phyloP scores from a whole-genome alignment of 1,284 basidiomycete genomes.

The Cryptococcus sp. region DNA sequence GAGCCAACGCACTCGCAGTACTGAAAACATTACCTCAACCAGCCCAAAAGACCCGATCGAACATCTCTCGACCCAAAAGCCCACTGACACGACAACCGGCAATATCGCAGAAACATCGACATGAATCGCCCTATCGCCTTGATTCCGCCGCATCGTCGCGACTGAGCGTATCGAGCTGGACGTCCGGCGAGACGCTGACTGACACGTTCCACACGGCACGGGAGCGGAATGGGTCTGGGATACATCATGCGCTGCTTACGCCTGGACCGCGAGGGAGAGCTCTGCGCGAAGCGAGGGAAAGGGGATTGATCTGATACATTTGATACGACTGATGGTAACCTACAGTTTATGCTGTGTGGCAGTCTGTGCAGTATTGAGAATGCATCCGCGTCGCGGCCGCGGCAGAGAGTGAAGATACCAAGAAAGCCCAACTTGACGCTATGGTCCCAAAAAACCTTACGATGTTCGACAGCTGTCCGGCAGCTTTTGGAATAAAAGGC shows the following conservation, averaged over 20 bases:
- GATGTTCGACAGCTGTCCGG: no score
- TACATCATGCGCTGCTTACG: slow-evolving; percentile 1
- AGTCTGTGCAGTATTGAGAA: no score
- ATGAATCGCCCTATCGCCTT: slow-evolving; percentile 4
- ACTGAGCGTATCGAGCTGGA: slow-evolving; percentile 5
- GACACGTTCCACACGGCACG: neutral
- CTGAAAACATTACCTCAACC: slow-evolving; percentile 9
- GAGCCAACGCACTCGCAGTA: slow-evolving; percentile 22
- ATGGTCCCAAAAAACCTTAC: no score
- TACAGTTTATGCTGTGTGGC: no score
- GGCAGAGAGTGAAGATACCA: no score
- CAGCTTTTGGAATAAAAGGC: no score
- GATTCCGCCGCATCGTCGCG: neutral
- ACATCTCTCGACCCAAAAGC: neutral
- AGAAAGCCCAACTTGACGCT: no score
- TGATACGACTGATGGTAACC: neutral
- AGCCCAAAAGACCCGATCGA: neutral
- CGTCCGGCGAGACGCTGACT: slow-evolving; percentile 3
- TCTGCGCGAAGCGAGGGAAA: slow-evolving; percentile 15
- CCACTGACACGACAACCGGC: slow-evolving; percentile 5
- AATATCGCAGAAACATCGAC: slow-evolving; percentile 8
- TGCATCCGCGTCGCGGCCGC: no score
- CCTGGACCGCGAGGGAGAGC: slow-evolving; percentile 19
- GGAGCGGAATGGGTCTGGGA: neutral
- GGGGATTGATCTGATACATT: slow-evolving; percentile 9